phyloP scores from a whole-genome alignment of 768 basidiomycete species.

The Trametes villosa region DNA sequence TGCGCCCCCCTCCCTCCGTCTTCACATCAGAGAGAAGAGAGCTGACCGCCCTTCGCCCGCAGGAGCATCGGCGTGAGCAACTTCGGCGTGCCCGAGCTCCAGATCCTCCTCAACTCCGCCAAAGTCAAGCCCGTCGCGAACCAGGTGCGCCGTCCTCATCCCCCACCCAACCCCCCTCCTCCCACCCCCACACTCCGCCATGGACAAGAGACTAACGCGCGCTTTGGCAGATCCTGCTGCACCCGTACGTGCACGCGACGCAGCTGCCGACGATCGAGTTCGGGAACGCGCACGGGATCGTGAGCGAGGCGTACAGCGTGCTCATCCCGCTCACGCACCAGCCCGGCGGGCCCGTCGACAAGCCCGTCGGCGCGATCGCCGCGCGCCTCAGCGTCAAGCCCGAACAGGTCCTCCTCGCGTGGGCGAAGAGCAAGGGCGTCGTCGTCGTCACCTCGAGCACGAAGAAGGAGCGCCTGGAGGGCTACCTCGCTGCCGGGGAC shows the following conservation, averaged over 20 bases:
- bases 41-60: neutral
- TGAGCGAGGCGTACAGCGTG: conserved; percentile 73
- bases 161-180: neutral
- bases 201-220: neutral
- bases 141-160: conserved; percentile 48
- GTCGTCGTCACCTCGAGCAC: conserved; percentile 73
- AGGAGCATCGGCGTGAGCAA: conserved; percentile 80
- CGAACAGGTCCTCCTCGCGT: conserved; percentile 74
- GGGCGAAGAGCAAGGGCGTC: conserved; percentile 71
- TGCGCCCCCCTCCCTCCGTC: conserved; percentile 23
- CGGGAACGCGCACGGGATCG: conserved; percentile 59
- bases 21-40: no score
- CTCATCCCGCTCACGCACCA: conserved; percentile 62
- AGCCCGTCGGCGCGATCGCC: conserved; percentile 58
- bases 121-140: conserved; percentile 70
- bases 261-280: conserved; percentile 63
- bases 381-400: conserved; percentile 51
- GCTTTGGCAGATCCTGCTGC: conserved; percentile 57
- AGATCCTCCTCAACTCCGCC: conserved; percentile 57
- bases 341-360: conserved; percentile 68
- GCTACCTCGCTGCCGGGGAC: conserved; percentile 72
- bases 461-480: conserved; percentile 64
- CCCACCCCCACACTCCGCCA: neutral
- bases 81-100: conserved; percentile 59
- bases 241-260: conserved; percentile 67